Evolutionary conservation across 345 rosid genomes (phyloP), one percentile per base, ranked within the genome.

Genomic region (Salix brachista): DNA sequence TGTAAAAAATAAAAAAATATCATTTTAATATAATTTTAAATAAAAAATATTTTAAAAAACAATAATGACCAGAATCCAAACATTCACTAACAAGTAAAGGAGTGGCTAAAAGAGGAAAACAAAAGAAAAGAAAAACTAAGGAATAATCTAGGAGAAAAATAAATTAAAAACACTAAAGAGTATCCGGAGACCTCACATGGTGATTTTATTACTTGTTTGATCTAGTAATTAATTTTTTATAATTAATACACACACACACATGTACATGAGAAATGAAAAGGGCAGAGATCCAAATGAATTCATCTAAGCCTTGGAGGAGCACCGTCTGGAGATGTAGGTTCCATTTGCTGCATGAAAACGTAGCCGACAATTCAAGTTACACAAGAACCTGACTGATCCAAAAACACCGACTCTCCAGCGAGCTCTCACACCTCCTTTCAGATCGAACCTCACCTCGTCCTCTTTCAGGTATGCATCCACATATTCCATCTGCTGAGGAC

Each of bases 341-440:
- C 86, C 87, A 78, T 89, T 84, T 8, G 73, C 78, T 1, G 86
- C 77, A 82, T 73, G 92, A 74, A 96, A 94, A 21, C 25, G 81
- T 73, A 96, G 96, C 56, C 30, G 44, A 70, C 99, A 96, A 37
- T 82, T 65, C 84, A 96, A 85, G 74, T 52, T 83, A 77, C 89
- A 87, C 66, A 46, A 76, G 77, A 87, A 91, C 79, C 74, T 75
- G 44, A 88, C 77, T 2, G 97, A 92, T 0, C 97, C 98, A 58
- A 96, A 77, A 28, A 64, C 84, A 30, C 94, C 94, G 0, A 94
- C 84, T 67, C 89, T 81, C 97, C 99, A 96, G 62, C 88, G 81
- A n/a, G 92, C 80, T 75, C 77, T 83, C 3, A 91, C 80, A 11
- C 80, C 83, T 28, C 99, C 98, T 81, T 85, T 86, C 69, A 96